These are phyloP conservation scores for Raddia guianensis DNA, from an alignment of 176 grass and related monocot species.

Conservation along the genomic window DNA sequence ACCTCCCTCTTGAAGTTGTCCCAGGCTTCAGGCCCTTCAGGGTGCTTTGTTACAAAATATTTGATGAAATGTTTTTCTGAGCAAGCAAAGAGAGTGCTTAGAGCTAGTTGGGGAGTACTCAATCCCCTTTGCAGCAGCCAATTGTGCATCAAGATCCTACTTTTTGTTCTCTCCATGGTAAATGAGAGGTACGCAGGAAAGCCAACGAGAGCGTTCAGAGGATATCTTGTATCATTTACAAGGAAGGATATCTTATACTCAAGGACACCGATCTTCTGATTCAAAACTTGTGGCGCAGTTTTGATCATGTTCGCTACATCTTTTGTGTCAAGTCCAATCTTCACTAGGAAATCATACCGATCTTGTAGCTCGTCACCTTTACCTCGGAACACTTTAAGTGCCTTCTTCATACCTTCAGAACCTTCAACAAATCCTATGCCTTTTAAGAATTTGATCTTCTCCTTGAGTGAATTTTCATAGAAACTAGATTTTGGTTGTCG, in stretches of 20 bases:
- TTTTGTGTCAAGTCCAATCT: slow-evolving; percentile 45
- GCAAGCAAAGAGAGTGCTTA: slow-evolving; percentile 51
- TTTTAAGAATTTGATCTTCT: slow-evolving; percentile 54
- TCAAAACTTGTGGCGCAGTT: slow-evolving; percentile 58
- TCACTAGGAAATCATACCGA: slow-evolving; percentile 60
- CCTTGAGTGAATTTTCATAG: slow-evolving; percentile 41
- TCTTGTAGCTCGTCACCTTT: slow-evolving; percentile 69
- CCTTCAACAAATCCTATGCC: slow-evolving; percentile 56
- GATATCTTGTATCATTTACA: slow-evolving; percentile 50
- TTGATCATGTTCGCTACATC: slow-evolving; percentile 61
- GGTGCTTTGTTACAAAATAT: slow-evolving; percentile 37
- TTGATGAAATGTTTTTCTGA: slow-evolving; percentile 51
- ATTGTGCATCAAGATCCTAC: slow-evolving; percentile 61
- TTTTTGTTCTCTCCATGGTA: slow-evolving; percentile 52
- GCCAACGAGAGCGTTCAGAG: slow-evolving; percentile 47
- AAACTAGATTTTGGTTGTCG: slow-evolving; percentile 36
- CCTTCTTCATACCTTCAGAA: slow-evolving; percentile 59
- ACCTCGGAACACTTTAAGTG: slow-evolving; percentile 58
- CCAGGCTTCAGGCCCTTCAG: slow-evolving; percentile 48
- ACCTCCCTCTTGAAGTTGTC: slow-evolving; percentile 55
- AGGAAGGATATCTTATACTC: slow-evolving; percentile 63
- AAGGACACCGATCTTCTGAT: slow-evolving; percentile 60
- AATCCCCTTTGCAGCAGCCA: slow-evolving; percentile 60
- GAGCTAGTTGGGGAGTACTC: slow-evolving; percentile 34
- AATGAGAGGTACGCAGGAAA: slow-evolving; percentile 62